Percentiles rank a stretch among this genome's conserved stretches.
Conservation (phyloP, 2,329 filamentous ascomycete species). For the Cladosporium sp. region DNA sequence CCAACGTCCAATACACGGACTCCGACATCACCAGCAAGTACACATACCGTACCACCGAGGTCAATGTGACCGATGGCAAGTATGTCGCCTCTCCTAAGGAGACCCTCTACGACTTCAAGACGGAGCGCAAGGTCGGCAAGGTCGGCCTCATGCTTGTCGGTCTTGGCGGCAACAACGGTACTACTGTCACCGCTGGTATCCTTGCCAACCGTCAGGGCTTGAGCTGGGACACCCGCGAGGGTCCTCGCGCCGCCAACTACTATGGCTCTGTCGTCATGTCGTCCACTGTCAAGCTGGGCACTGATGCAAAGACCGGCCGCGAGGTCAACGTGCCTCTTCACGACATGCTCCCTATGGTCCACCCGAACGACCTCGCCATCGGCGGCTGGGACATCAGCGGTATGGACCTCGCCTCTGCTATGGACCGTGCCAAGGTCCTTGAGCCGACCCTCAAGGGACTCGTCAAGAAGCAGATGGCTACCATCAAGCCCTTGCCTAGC, state of each 20-base stretch:
- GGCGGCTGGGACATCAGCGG: conserved; percentile 97
- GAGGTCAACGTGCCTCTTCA: conserved; percentile 97
- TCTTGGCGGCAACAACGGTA: conserved; percentile 96
- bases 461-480: conserved; percentile 87
- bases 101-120: conserved; percentile 94
- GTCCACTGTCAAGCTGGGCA: conserved; percentile 94
- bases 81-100: conserved; percentile 80
- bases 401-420: conserved; percentile 81
- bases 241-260: conserved; percentile 81
- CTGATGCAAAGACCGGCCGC: conserved; percentile 71
- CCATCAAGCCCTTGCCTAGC: conserved; percentile 81
- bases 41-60: conserved; percentile 88
- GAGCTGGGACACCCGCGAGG: conserved; percentile 90
- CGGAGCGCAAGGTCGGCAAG: conserved; percentile 87
- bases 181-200: conserved; percentile 94
- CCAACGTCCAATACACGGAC: conserved; percentile 88
- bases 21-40: conserved; percentile 87
- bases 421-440: conserved; percentile 92
- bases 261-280: conserved; percentile 97
- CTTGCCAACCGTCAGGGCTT: conserved; percentile 86
- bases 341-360: conserved; percentile 88
- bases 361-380: conserved; percentile 90
- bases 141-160: conserved; percentile 96
- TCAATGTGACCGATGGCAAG: conserved; percentile 67
- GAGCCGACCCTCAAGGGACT: conserved; percentile 88